These are phyloP conservation scores for Pseudotsuga menziesii DNA, from an alignment of 75 land plant genomes.

Conservation along the genomic window DNA sequence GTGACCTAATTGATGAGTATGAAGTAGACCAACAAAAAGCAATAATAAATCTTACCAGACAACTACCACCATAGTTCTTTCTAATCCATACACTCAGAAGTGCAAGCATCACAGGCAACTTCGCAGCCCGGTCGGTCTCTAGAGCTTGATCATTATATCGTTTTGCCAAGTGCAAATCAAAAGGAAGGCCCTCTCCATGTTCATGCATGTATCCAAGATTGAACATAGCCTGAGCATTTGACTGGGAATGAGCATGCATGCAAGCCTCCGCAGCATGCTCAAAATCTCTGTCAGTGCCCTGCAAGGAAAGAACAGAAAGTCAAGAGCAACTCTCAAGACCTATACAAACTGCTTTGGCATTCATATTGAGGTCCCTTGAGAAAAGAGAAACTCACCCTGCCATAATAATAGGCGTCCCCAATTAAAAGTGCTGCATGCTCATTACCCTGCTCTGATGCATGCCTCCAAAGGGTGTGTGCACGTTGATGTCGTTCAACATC, in stretches of 20 bases:
- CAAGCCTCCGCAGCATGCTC: constrained; percentile 98
- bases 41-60: constrained; percentile 56
- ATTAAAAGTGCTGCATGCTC: constrained; percentile 96
- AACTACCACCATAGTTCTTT: constrained; percentile 63
- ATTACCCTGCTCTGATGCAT: constrained; percentile 98
- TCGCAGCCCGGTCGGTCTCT: constrained; percentile 69
- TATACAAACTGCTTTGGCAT: constrained; percentile 1
- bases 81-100: constrained; percentile 83
- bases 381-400: constrained; percentile 46
- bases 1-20: not conserved
- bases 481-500: constrained; percentile 83
- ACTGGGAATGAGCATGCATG: constrained; percentile 82
- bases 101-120: constrained; percentile 81
- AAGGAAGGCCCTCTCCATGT: constrained; percentile 91
- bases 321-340: constrained; percentile 4
- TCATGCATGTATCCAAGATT: constrained; percentile 99
- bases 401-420: constrained; percentile 99
- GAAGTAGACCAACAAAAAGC: not conserved
- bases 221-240: constrained; percentile 97
- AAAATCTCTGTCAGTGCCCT: constrained; percentile 92
- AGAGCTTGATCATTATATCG: constrained; percentile 96
- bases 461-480: constrained; percentile 94
- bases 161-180: constrained; percentile 92
- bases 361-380: not conserved
- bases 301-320: constrained; percentile 7